Percentiles rank a stretch among this genome's conserved stretches.
phyloP scores from a whole-genome alignment of 2,329 filamentous ascomycete species.

The Blastomyces gilchristii region DNA sequence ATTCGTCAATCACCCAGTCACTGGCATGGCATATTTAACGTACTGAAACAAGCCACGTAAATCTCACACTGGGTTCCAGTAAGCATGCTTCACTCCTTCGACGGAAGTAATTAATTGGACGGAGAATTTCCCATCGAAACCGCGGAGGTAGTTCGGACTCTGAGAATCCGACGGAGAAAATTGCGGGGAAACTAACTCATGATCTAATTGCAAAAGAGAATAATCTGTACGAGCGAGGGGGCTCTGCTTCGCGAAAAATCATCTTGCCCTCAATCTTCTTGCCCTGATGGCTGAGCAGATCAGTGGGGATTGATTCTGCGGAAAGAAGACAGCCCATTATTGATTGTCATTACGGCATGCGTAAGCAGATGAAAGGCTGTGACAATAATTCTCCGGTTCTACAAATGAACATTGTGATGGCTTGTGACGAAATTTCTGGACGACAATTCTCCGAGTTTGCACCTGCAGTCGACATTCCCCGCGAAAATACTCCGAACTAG shows the following conservation, averaged over 20 bases:
- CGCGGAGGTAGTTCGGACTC: not conserved
- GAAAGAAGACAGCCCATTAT: too few relatives aligned
- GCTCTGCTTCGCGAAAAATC: not conserved
- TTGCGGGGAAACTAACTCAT: not conserved
- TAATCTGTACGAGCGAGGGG: not conserved
- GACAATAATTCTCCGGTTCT: too few relatives aligned
- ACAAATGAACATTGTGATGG: not conserved
- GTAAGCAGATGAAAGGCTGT: too few relatives aligned
- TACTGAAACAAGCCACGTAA: slow-evolving; percentile 1
- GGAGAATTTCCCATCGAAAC: not conserved
- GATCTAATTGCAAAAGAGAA: not conserved
- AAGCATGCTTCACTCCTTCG: not conserved
- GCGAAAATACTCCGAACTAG: not conserved
- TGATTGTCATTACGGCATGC: too few relatives aligned
- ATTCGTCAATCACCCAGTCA: not conserved
- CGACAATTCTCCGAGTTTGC: not conserved
- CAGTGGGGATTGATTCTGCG: not conserved
- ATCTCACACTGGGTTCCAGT: not conserved
- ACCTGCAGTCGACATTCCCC: not conserved
- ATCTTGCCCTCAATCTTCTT: not conserved
- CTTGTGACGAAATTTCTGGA: not conserved
- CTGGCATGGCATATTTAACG: too few relatives aligned
- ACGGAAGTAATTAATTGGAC: not conserved
- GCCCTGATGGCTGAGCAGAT: not conserved
- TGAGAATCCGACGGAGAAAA: not conserved